Conservation (phyloP, 1,139 yeast genomes). For the Candida sanyaensis region DNA sequence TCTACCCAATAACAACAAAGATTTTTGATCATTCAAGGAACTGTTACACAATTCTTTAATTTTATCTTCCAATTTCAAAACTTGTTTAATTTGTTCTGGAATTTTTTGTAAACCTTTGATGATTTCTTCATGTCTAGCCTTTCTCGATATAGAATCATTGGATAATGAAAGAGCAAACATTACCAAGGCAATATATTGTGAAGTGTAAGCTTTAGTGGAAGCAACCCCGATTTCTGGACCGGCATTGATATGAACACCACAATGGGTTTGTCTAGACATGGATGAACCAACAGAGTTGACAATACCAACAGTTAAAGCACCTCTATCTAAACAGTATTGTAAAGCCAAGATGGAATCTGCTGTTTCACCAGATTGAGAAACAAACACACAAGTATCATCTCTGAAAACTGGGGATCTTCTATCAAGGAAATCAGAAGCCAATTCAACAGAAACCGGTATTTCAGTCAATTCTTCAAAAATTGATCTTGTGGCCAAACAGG, state of each 20-base stretch:
- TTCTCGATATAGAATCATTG: slow-evolving; percentile 82
- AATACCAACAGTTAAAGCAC: slow-evolving; percentile 96
- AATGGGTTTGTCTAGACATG: slow-evolving; percentile 92
- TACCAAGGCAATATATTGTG: slow-evolving; percentile 95
- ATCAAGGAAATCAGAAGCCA: slow-evolving; percentile 97
- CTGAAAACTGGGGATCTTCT: slow-evolving; percentile 95
- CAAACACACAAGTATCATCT: slow-evolving; percentile 97
- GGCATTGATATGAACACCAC: slow-evolving; percentile 99
- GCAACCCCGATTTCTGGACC: slow-evolving; percentile 99
- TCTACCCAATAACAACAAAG: slow-evolving; percentile 89
- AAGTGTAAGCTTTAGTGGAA: slow-evolving; percentile 98
- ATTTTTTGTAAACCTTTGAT: slow-evolving; percentile 83
- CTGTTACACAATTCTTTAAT: slow-evolving; percentile 77
- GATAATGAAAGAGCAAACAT: slow-evolving; percentile 95
- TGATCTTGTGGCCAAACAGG: slow-evolving; percentile 95
- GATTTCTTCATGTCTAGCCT: slow-evolving; percentile 77
- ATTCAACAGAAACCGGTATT: slow-evolving; percentile 93
- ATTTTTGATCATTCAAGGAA: slow-evolving; percentile 76
- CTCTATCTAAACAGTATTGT: slow-evolving; percentile 94
- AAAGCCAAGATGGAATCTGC: slow-evolving; percentile 98
- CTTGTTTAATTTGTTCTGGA: slow-evolving; percentile 82
- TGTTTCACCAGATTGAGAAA: slow-evolving; percentile 98
- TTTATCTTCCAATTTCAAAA: slow-evolving; percentile 68
- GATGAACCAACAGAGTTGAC: slow-evolving; percentile 94
- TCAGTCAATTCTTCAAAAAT: slow-evolving; percentile 96